Base-by-base conservation (phyloP, 1,284 basidiomycete species). In the Marasmius fiardii region DNA sequence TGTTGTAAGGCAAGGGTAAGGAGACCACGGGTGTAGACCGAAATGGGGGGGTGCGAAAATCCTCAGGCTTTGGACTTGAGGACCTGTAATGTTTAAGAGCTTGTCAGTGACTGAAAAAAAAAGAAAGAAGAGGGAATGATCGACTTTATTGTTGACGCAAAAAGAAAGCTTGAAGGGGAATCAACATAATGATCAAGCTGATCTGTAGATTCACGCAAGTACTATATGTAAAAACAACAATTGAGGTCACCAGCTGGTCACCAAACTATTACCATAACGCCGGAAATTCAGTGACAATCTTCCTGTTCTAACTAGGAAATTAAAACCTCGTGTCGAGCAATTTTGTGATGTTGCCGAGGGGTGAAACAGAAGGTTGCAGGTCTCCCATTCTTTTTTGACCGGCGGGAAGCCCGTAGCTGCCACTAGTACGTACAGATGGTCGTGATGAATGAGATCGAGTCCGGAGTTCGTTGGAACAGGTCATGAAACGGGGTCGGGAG, bases 311-410 rank as follows among this genome's bases (percentile, higher is more conserved):
- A 33, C 67, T 64, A 63, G 63, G 62, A 62, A 63, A 71, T 72
- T 64, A 69, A 66, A 68, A 70, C 77, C 77, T 78, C 78, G 74
- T 79, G 76, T 65, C 55, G 52, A 20, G 35, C 43, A 47, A 20
- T 34, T 26, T 41, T 41, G 39, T 41, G 28, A 31, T 31, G 39
- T 41, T 41, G 16, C 39, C 39, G 39, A 41, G 39, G 39, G 39
- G 39, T 16, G 39, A 41, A 41, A 18, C 20, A 14, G 20, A 41
- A 20, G 39, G 16, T 41, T 7, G 39, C n/a, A 6, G 11, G 39
- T 41, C 39, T 41, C 39, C 39, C 20, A 41, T 16, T 41, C 20
- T 16, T 41, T 5, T 37, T 20, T 20, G 39, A n/a, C 39, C 39
- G 16, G 39, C 39, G 39, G 14, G 39, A 41, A 41, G 16, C 39